Percentiles rank a stretch among this genome's conserved stretches.
phyloP scores from a whole-genome alignment of 148 eudicot genomes.

The Drosera capensis region DNA sequence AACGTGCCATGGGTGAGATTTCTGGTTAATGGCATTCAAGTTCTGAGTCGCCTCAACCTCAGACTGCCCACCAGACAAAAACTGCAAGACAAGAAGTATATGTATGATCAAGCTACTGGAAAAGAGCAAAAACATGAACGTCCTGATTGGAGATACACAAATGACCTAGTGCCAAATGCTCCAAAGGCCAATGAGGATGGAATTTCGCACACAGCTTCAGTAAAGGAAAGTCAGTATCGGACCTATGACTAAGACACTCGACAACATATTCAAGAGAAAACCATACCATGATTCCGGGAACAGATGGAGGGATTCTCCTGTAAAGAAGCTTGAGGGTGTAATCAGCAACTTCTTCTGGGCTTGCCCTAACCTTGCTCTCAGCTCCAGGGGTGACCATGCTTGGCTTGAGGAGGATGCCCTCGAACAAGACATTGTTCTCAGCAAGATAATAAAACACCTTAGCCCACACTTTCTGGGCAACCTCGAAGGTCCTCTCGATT shows the following conservation, averaged over 20 bases:
- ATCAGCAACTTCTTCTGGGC: conserved; percentile 57
- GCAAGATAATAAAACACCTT: conserved; percentile 79
- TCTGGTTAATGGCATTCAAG: conserved; percentile 89
- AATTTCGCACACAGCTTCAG: too few species aligned
- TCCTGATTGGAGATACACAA: not conserved
- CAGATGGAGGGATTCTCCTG: conserved; percentile 73
- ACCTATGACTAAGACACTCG: too few species aligned
- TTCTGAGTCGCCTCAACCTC: conserved; percentile 88
- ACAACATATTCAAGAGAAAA: not conserved
- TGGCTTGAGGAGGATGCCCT: conserved; percentile 86
- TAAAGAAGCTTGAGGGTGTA: conserved; percentile 78
- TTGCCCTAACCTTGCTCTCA: conserved; percentile 77
- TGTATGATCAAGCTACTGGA: too few species aligned
- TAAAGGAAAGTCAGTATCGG: too few species aligned
- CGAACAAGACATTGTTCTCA: conserved; percentile 77
- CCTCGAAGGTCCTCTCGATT: conserved; percentile 82
- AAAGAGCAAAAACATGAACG: not conserved
- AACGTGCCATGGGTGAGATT: conserved; percentile 82
- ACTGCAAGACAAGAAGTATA: conserved; percentile 24
- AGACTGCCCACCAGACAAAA: conserved; percentile 92
- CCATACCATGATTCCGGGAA: conserved; percentile 93
- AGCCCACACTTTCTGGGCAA: conserved; percentile 74
- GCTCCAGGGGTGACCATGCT: conserved; percentile 98
- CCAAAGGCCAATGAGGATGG: too few species aligned
- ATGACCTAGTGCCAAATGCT: not conserved